These are phyloP conservation scores for Tulasnella sp. DNA, from an alignment of 768 basidiomycete species.

Conservation along the genomic window DNA sequence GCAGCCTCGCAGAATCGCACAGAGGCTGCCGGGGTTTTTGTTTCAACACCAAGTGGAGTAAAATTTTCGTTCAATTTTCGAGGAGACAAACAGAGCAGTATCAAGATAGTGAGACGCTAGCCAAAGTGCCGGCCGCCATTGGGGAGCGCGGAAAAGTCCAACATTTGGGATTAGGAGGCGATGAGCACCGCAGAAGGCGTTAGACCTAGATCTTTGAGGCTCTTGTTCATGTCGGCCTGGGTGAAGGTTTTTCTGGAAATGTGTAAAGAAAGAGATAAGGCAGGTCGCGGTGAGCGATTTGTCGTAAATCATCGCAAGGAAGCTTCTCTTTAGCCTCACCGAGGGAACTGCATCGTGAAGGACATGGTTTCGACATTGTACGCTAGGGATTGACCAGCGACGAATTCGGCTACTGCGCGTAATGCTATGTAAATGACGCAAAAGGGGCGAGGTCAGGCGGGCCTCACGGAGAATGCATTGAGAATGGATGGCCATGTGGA, in stretches of 20 bases:
- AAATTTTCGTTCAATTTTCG: no score
- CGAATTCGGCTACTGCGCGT: conserved; percentile 78
- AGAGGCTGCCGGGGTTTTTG: no score
- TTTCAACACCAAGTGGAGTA: no score
- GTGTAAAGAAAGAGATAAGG: not conserved
- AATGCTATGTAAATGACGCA: conserved; percentile 51
- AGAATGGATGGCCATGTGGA: not conserved
- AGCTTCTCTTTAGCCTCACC: conserved; percentile 48
- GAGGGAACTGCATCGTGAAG: conserved; percentile 79
- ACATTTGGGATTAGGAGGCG: conserved; percentile 13
- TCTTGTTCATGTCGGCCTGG: conserved; percentile 68
- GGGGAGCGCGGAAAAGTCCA: no score
- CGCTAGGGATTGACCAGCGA: conserved; percentile 66
- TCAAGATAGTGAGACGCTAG: no score
- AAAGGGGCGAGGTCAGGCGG: not conserved
- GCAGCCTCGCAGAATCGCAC: no score
- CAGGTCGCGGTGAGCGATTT: not conserved
- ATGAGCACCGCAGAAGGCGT: conserved; percentile 77
- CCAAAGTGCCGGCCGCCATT: no score
- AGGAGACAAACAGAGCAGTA: no score
- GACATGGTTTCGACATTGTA: conserved; percentile 76
- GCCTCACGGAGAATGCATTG: not conserved
- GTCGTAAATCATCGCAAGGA: not conserved
- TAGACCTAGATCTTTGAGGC: conserved; percentile 76
- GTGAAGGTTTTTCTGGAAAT: conserved; percentile 68